Evolutionary conservation across 371 early-diverging fungal species (phyloP), one percentile per base, ranked within the genome.

Genomic region (Smittium culicis): DNA sequence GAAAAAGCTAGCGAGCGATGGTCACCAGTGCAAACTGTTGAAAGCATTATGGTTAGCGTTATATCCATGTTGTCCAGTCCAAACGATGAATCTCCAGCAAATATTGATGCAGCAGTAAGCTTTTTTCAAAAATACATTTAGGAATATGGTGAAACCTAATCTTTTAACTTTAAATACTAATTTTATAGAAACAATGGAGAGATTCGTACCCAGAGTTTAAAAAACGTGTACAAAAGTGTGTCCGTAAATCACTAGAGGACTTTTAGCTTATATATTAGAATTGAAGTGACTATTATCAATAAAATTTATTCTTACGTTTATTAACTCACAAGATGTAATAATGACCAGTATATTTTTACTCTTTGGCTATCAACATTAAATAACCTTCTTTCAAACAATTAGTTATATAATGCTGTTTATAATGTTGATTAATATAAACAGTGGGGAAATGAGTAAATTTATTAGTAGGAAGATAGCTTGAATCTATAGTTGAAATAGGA

Each of bases 11-110:
- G 86, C 8, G 96, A 96, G 76, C 80, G 98, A 66, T 96, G 96
- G 98, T 87, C 88, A 58, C 96, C 96, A 20, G 98, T 99, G 25
- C 98, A 98, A 75, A 89, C 88, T 74, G 94, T 99, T 1, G 94
- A 97, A 71, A 98, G 95, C 79, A 96, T 99, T 70, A 73, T 99
- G 68, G 74, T 99, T 34, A 89, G 90, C 24, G 96, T 99, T 0
- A 85, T 96, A 20, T 88, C 88, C 74, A 93, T 99, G 90, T 80
- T 98, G 58, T 89, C 93, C 70, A 98, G 97, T 76, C 99, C 99
- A 17, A 99, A 99, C 75, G 96, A 92, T 78, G 95, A 96, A 77
- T 91, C 92, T 78, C 94, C 95, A 28, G 99, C 99, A 29, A 97
- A 98, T 73, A 85, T 98, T 57, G 99, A 99, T 79, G 99, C 99